phyloP scores from a whole-genome alignment of 768 basidiomycete species.

The Lactarius sp. region DNA sequence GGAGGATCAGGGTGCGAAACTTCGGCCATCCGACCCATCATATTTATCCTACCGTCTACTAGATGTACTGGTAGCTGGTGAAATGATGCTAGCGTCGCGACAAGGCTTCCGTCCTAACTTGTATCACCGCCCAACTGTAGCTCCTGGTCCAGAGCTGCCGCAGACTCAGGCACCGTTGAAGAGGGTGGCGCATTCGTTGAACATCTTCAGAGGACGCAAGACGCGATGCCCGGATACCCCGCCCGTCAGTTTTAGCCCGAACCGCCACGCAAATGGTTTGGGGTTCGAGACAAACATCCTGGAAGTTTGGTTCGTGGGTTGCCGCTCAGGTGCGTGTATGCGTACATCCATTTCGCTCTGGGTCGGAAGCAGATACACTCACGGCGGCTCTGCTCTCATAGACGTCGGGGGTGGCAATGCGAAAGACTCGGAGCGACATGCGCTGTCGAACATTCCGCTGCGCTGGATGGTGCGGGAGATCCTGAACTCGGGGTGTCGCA shows the following conservation, averaged over 20 bases:
- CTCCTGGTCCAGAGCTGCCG: not conserved
- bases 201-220: not conserved
- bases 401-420: slow-evolving; percentile 20
- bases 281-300: not conserved
- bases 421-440: not conserved
- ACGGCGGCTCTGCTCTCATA: not conserved
- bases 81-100: slow-evolving; percentile 46
- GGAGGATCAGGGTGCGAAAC: not conserved
- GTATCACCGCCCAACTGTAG: slow-evolving; percentile 43
- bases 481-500: not conserved
- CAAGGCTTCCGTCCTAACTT: slow-evolving; percentile 54
- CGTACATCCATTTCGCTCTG: not conserved
- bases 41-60: too few relatives aligned
- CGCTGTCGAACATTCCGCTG: too few relatives aligned
- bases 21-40: not conserved
- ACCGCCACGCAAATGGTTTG: too few relatives aligned
- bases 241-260: not conserved
- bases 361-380: not conserved
- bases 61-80: not conserved
- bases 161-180: slow-evolving; percentile 27
- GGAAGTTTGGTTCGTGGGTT: slow-evolving; percentile 23
- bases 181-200: not conserved
- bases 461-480: slow-evolving; percentile 24
- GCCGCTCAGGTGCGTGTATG: slow-evolving; percentile 9
- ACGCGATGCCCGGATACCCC: slow-evolving; percentile 2